Evolutionary conservation across 78 protist genomes (phyloP).

Genomic region (Guillardia theta): DNA sequence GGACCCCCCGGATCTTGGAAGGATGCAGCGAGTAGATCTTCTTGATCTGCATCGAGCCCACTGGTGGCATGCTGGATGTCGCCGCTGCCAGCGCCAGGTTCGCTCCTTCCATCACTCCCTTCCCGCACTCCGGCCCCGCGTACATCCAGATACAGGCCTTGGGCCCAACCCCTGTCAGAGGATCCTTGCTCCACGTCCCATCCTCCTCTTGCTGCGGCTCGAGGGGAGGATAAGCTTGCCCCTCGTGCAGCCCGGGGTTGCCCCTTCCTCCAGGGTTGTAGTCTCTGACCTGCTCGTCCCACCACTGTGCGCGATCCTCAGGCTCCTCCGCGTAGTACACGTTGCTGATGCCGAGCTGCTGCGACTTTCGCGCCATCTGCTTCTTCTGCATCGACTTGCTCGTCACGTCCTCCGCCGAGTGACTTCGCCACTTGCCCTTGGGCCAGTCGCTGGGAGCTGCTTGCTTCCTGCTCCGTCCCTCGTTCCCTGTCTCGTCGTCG

Average conservation of each 20-base stretch:
- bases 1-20: neutral
- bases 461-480: neutral
- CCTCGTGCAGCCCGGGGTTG: neutral
- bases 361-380: neutral
- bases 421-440: neutral
- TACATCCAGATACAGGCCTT: conserved; percentile 14
- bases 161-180: neutral
- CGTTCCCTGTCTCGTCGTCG: neutral
- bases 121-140: neutral
- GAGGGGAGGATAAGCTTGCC: neutral
- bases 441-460: neutral
- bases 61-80: neutral
- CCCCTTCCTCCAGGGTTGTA: neutral
- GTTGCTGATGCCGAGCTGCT: neutral
- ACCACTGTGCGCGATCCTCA: neutral
- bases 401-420: neutral
- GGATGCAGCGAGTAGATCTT: neutral
- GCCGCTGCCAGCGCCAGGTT: neutral
- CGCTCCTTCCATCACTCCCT: neutral
- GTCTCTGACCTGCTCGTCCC: neutral
- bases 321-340: neutral
- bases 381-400: neutral
- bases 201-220: neutral
- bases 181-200: neutral
- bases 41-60: neutral